Evolutionary conservation across 1,139 yeast genomes (phyloP).

Genomic region (Blastobotrys raffinosifermentans): DNA sequence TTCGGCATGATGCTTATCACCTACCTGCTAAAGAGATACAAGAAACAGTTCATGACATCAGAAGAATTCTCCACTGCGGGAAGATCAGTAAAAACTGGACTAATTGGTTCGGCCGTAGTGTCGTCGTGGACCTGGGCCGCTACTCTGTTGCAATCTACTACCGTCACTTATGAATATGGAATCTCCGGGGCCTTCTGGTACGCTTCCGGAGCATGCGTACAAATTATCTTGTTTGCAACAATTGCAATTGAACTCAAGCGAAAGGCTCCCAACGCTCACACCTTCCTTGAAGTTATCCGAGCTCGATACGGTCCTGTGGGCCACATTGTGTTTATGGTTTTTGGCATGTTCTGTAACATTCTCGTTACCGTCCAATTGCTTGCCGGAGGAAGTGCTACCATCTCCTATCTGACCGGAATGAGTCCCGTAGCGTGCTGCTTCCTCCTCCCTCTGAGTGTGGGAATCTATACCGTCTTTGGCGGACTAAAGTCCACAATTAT

Average conservation of each 20-base stretch:
- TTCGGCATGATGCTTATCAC: slow-evolving; percentile 49
- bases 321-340: slow-evolving; percentile 64
- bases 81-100: slow-evolving; percentile 70
- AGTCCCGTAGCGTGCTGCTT: slow-evolving; percentile 74
- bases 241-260: slow-evolving; percentile 61
- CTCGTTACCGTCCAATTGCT: slow-evolving; percentile 79
- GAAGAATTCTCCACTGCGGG: slow-evolving; percentile 57
- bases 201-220: slow-evolving; percentile 74
- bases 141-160: slow-evolving; percentile 65
- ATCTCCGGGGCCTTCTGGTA: slow-evolving; percentile 69
- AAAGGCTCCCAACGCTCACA: slow-evolving; percentile 47
- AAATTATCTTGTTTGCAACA: slow-evolving; percentile 64
- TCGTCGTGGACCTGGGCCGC: slow-evolving; percentile 96
- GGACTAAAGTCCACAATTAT: slow-evolving; percentile 87
- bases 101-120: slow-evolving; percentile 82
- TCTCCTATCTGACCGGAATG: slow-evolving; percentile 77
- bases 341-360: slow-evolving; percentile 81
- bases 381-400: slow-evolving; percentile 77
- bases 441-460: slow-evolving; percentile 76
- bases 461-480: slow-evolving; percentile 76
- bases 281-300: slow-evolving; percentile 63
- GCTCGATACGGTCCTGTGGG: slow-evolving; percentile 65
- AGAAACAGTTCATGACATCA: slow-evolving; percentile 48
- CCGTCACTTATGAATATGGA: slow-evolving; percentile 77
- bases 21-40: slow-evolving; percentile 44